Percentiles rank a stretch among this genome's conserved stretches.
These are phyloP conservation scores for Calamus simplicifolius DNA, from an alignment of 176 grass and related monocot species.

Conservation along the genomic window DNA sequence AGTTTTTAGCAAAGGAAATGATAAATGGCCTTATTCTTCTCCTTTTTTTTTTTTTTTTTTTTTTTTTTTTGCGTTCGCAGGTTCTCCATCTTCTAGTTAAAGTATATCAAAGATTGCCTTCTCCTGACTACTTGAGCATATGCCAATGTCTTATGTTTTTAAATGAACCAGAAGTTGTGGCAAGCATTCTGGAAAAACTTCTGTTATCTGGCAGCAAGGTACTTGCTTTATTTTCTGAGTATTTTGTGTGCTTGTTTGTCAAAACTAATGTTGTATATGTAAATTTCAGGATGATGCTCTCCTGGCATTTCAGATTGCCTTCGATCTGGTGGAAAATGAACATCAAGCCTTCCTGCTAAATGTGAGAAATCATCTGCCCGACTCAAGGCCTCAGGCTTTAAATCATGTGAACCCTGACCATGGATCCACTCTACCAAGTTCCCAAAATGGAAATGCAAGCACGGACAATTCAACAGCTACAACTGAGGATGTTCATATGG, in stretches of 20 bases:
- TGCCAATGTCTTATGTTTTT: conserved; percentile 96
- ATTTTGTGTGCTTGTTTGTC: neutral
- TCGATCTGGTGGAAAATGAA: conserved; percentile 96
- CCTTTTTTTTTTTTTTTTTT: too few relatives aligned
- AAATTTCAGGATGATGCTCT: conserved; percentile 83
- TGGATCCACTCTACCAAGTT: conserved; percentile 27
- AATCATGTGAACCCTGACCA: neutral
- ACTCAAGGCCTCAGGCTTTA: neutral
- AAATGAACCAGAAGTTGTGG: conserved; percentile 68
- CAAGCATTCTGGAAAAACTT: conserved; percentile 80
- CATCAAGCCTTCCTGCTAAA: conserved; percentile 94
- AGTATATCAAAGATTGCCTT: conserved; percentile 75
- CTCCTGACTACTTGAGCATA: conserved; percentile 89
- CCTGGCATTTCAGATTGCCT: conserved; percentile 93
- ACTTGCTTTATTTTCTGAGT: conserved; percentile 19
- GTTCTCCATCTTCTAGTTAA: conserved; percentile 86
- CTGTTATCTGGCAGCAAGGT: conserved; percentile 73
- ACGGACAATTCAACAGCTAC: conserved; percentile 28
- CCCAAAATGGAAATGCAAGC: conserved; percentile 31
- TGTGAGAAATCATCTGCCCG: conserved; percentile 43
- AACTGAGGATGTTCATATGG: conserved; percentile 82
- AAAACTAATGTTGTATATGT: conserved; percentile 16
- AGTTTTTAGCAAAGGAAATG: neutral
- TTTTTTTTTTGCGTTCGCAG: conserved; percentile 35
- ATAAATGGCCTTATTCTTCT: conserved; percentile 8